Evolutionary conservation across 1,284 basidiomycete species (phyloP).

Genomic region (Rhodotorula sp.): DNA sequence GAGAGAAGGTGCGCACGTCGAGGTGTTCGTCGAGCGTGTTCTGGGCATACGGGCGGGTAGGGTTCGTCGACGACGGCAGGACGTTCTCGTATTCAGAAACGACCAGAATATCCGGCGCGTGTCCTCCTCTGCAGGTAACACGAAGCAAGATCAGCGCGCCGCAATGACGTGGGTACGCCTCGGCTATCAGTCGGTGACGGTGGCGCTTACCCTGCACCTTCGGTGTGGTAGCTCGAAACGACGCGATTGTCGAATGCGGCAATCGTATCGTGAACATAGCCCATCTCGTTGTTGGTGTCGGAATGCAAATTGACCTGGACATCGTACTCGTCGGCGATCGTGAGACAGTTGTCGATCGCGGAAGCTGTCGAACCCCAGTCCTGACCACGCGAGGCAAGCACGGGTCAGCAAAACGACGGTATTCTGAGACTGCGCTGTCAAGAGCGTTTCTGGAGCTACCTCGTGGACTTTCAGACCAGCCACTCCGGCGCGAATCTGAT

Average conservation of each 20-base stretch:
- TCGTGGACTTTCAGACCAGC: conserved; percentile 94
- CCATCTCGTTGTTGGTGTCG: conserved; percentile 82
- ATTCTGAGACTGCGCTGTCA: not conserved
- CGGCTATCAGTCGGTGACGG: not conserved
- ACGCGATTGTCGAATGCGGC: conserved; percentile 85
- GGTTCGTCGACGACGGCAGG: conserved; percentile 95
- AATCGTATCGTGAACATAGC: conserved; percentile 88
- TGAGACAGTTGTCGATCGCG: conserved; percentile 73
- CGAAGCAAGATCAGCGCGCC: not conserved
- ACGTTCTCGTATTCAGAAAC: conserved; percentile 71
- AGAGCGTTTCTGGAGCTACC: conserved; percentile 20
- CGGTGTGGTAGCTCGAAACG: conserved; percentile 94
- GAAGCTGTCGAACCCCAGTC: conserved; percentile 96
- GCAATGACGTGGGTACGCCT: too few relatives aligned
- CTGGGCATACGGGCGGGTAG: conserved; percentile 83
- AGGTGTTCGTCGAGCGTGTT: conserved; percentile 98
- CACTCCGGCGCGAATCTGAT: conserved; percentile 83
- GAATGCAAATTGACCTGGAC: conserved; percentile 96
- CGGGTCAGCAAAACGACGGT: too few relatives aligned
- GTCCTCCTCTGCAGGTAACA: conserved; percentile 62
- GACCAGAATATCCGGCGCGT: conserved; percentile 91
- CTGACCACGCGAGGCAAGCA: conserved; percentile 26
- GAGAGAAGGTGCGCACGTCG: conserved; percentile 62
- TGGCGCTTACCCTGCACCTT: conserved; percentile 5
- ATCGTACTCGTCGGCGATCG: conserved; percentile 86